Conservation (phyloP, 163 green algal species). For the Coccomyxa subellipsoidea region DNA sequence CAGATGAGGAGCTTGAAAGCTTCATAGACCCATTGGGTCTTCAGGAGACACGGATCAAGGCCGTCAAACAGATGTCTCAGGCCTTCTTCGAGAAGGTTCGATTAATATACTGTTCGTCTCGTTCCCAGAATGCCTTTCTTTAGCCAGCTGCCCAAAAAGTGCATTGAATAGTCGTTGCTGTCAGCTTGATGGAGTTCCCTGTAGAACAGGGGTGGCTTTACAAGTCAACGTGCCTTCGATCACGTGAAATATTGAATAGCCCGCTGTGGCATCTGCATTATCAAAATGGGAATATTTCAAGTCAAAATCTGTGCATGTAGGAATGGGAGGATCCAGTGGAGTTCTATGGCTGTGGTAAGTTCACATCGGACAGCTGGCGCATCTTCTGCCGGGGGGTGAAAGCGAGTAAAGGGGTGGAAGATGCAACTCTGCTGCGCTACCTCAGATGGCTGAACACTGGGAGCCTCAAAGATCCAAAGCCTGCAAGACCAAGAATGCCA, state of each 20-base stretch:
- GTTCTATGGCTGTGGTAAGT: constrained; percentile 55
- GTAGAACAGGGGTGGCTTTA: no score
- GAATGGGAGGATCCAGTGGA: constrained; percentile 44
- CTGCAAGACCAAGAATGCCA: not conserved
- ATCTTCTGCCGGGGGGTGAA: constrained; percentile 53
- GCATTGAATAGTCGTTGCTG: not conserved
- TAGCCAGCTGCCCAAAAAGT: not conserved
- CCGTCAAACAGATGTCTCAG: constrained; percentile 19
- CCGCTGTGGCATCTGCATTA: no score
- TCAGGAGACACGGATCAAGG: constrained; percentile 28
- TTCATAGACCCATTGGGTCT: constrained; percentile 50
- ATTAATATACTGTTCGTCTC: no score
- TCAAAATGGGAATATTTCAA: no score
- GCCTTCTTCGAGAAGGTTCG: constrained; percentile 30
- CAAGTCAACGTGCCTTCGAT: no score
- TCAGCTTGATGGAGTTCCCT: no score
- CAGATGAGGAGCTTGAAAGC: constrained; percentile 13
- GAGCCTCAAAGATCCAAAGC: not conserved
- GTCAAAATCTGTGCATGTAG: not conserved
- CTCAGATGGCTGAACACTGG: constrained; percentile 25
- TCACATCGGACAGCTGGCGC: constrained; percentile 49
- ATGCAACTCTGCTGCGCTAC: constrained; percentile 42
- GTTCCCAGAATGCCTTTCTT: no score
- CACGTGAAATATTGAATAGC: no score
- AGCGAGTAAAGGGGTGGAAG: constrained; percentile 19